Conservation (phyloP, 495 filamentous ascomycete genomes). For the Chaetomium cochliodes region DNA sequence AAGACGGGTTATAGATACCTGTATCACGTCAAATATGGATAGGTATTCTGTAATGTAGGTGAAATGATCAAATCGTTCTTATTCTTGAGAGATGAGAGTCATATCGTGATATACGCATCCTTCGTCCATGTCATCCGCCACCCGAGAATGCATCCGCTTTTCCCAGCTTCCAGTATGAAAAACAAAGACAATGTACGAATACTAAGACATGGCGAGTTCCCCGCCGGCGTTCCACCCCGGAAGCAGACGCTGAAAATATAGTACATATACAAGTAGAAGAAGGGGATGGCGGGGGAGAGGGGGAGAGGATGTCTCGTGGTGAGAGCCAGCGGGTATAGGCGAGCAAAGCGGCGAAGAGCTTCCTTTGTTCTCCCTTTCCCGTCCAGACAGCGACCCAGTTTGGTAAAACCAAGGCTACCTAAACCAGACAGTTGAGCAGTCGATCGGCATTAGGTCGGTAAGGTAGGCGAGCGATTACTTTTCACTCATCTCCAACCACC, state of each 20-base stretch:
- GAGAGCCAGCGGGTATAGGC: too few species aligned
- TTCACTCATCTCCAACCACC: too few species aligned
- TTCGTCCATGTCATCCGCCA: background rate
- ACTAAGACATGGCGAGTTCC: conserved; percentile 4
- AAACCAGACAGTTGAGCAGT: too few species aligned
- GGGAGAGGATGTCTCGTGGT: background rate
- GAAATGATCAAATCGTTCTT: too few species aligned
- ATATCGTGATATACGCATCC: conserved; percentile 9
- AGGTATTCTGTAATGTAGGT: too few species aligned
- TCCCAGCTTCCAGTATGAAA: background rate
- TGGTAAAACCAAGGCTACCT: too few species aligned
- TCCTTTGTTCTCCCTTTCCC: too few species aligned
- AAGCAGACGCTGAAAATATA: conserved; percentile 6
- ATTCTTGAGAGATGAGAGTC: conserved; percentile 8
- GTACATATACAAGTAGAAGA: background rate
- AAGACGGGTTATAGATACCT: background rate
- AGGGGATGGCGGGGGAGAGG: background rate
- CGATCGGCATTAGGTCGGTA: too few species aligned
- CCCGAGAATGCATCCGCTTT: background rate
- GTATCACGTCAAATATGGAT: background rate
- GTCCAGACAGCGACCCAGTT: too few species aligned
- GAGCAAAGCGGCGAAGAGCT: too few species aligned
- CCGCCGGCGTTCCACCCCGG: background rate
- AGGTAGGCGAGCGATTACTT: too few species aligned
- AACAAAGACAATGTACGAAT: background rate